Evolutionary conservation across 768 basidiomycete species (phyloP).

Genomic region (Boletus barrowsii): DNA sequence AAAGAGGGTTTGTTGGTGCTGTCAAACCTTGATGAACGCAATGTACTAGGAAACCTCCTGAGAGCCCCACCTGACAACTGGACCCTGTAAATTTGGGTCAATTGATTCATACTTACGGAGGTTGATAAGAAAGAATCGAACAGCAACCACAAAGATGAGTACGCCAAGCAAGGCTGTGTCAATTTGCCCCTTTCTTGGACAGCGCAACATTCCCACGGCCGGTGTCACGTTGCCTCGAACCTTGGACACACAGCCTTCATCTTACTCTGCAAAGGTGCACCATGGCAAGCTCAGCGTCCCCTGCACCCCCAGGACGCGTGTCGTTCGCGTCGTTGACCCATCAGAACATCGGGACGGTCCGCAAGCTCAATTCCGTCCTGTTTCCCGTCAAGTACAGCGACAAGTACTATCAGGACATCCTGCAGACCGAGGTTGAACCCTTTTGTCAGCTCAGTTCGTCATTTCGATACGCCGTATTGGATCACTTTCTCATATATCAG

Average conservation of each 20-base stretch:
- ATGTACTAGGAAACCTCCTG: slow-evolving; percentile 4
- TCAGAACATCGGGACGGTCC: slow-evolving; percentile 78
- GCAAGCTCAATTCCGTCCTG: slow-evolving; percentile 66
- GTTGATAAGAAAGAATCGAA: slow-evolving; percentile 22
- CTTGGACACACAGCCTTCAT: slow-evolving; percentile 17
- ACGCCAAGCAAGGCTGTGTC: slow-evolving; percentile 15
- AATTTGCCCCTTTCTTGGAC: slow-evolving; percentile 1
- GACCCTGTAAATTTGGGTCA: slow-evolving; percentile 24
- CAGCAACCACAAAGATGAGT: slow-evolving; percentile 14
- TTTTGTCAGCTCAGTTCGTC: slow-evolving; percentile 84
- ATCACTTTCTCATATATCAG: slow-evolving; percentile 24
- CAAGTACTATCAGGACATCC: slow-evolving; percentile 80
- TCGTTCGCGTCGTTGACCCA: slow-evolving; percentile 71
- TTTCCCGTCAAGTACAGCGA: slow-evolving; percentile 90
- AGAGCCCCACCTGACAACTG: slow-evolving; percentile 18
- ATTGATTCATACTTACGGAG: slow-evolving; percentile 20
- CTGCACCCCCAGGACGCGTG: slow-evolving; percentile 39
- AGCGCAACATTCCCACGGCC: slow-evolving; percentile 22
- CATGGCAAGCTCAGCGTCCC: slow-evolving; percentile 24
- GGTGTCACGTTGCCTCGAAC: slow-evolving; percentile 10
- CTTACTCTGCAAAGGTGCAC: slow-evolving; percentile 1
- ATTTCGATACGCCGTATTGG: slow-evolving; percentile 9
- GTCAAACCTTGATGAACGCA: slow-evolving; percentile 29
- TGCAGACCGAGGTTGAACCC: slow-evolving; percentile 73
- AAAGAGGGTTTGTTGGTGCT: slow-evolving; percentile 22